Conservation (phyloP, 192 early-diverging fungal genomes). For the Coemansia sp. region DNA sequence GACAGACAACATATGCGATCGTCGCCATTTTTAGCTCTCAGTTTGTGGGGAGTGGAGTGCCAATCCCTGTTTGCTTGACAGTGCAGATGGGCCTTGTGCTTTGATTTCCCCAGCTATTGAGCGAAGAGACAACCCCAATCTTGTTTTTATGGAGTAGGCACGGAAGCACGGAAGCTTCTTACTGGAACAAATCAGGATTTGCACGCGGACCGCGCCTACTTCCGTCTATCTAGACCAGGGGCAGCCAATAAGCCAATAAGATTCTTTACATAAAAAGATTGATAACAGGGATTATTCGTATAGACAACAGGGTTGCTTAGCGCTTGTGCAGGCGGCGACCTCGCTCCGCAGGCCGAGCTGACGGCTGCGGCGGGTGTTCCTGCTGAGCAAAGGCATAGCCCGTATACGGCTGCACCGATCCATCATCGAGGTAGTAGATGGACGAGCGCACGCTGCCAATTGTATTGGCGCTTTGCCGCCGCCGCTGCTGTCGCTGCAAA, state of each 20-base stretch:
- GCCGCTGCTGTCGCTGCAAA: background rate
- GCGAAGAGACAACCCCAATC: too few relatives aligned
- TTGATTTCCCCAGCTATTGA: too few relatives aligned
- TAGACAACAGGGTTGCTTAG: background rate
- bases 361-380: slow-evolving; percentile 7
- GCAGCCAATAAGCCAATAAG: too few relatives aligned
- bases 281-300: background rate
- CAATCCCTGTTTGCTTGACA: too few relatives aligned
- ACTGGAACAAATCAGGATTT: too few relatives aligned
- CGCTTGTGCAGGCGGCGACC: slow-evolving; percentile 10
- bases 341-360: background rate
- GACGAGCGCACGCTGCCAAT: slow-evolving; percentile 38
- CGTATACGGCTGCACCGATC: slow-evolving; percentile 43
- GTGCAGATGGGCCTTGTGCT: too few relatives aligned
- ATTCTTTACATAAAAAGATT: background rate
- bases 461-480: slow-evolving; percentile 1
- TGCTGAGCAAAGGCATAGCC: slow-evolving; percentile 54
- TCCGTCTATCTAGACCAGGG: too few relatives aligned
- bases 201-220: too few relatives aligned
- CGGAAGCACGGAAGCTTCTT: too few relatives aligned
- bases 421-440: slow-evolving; percentile 45
- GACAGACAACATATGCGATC: background rate
- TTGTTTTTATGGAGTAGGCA: too few relatives aligned
- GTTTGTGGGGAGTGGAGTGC: too few relatives aligned
- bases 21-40: background rate